Base-by-base conservation (phyloP, 2,329 filamentous ascomycete genomes). In the Paecilomyces sp. region DNA sequence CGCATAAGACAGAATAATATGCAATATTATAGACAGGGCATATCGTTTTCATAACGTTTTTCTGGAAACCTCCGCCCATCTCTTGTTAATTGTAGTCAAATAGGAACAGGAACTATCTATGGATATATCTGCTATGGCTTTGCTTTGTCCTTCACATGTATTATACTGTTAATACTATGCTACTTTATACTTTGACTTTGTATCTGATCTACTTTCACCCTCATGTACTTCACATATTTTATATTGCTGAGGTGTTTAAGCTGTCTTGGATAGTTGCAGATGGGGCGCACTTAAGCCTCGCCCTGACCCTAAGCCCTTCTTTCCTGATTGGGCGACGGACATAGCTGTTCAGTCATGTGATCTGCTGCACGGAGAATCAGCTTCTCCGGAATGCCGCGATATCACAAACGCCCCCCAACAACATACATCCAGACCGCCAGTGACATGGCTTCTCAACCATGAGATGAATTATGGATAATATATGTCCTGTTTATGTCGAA, bases 1-100 rank as follows among this genome's bases (percentile, higher is more conserved):
- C 62, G 25, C 62, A 60, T 18, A 76, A 75, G 61, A 72, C 47
- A 73, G 63, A 71, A 15, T 30, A 24, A 18, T 30, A 13, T 55
- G 33, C 33, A 55, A 4, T 53, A 6, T 53, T 53, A n/a, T 51
- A 18, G 47, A 3, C 22, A 53, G 22, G 13, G 6, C 25, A 28
- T 28, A 28, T 3, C 25, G 25, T 6, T 28, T 28, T 28, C 51
- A 24, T 13, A 22, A 7, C 41, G 4, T 15, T 47, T 47, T n/a
- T 47, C 36, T 22, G 8, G 18, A 5, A 18, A 18, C 13, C 34
- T 41, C 9, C 4, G 4, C 34, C 34, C 36, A 47, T 47, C 15
- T 22, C 36, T 47, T 18, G n/a, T 47, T 18, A n/a, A 9, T n/a
- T n/a, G 41, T 22, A 47, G 41, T 47, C 41, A 47, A 41, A 22